Conservation (phyloP, 2,329 filamentous ascomycete genomes). For the Fusarium sp. region DNA sequence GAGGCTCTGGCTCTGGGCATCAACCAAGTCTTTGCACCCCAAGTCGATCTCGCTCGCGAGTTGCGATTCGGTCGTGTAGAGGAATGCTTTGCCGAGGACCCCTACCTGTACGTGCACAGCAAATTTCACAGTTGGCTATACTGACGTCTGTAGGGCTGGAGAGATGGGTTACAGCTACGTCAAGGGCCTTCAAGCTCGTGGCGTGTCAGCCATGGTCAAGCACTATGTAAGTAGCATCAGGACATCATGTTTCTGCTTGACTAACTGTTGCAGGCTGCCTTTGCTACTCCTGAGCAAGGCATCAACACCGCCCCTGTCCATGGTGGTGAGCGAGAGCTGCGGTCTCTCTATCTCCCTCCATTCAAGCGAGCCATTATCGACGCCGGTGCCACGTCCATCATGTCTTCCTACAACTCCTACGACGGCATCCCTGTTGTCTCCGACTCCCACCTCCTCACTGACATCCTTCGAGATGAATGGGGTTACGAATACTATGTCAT, state of each 20-base stretch:
- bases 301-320: conserved; percentile 72
- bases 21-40: conserved; percentile 78
- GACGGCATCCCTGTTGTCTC: conserved; percentile 77
- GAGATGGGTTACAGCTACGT: conserved; percentile 71
- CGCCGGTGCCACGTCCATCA: conserved; percentile 73
- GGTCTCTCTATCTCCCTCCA: conserved; percentile 66
- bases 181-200: conserved; percentile 69
- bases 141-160: conserved; percentile 58
- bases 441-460: conserved; percentile 72
- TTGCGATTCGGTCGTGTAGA: conserved; percentile 78
- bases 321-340: conserved; percentile 64
- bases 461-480: conserved; percentile 78
- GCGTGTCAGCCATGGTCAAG: conserved; percentile 78
- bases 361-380: conserved; percentile 79
- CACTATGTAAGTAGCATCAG: conserved; percentile 66
- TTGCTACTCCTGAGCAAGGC: conserved; percentile 75
- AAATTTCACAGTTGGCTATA: neutral
- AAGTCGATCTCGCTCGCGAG: conserved; percentile 77
- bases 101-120: conserved; percentile 60
- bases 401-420: conserved; percentile 80
- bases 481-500: conserved; percentile 76
- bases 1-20: conserved; percentile 75
- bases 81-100: conserved; percentile 78
- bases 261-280: conserved; percentile 60
- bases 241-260: neutral